Evolutionary conservation across 306 rosid species (phyloP).

Genomic region (Prunus mongolica): DNA sequence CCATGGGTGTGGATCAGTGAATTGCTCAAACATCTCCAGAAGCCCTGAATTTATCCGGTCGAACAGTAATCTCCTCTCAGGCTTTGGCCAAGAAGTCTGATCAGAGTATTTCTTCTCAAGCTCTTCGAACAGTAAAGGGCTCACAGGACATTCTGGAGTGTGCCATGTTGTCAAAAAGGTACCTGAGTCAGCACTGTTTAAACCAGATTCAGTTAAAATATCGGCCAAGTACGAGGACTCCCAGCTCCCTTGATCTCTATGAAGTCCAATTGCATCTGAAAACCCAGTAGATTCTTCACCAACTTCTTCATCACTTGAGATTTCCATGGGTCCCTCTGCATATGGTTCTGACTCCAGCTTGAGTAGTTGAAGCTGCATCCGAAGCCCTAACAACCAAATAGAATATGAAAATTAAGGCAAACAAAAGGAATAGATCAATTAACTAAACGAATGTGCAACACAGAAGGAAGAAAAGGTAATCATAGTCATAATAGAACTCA

Average conservation of each 20-base stretch:
- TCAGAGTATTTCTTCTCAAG: constrained; percentile 61
- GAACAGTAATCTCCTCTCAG: constrained; percentile 72
- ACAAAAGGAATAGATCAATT: neutral
- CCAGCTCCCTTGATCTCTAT: constrained; percentile 53
- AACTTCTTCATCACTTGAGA: constrained; percentile 75
- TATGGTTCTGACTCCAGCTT: constrained; percentile 71
- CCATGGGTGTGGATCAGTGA: constrained; percentile 53
- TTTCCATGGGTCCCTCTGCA: constrained; percentile 51
- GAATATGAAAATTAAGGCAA: constrained; percentile 10
- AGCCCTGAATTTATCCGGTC: constrained; percentile 69
- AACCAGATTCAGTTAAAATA: constrained; percentile 51
- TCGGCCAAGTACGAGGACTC: constrained; percentile 56
- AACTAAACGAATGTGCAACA: neutral
- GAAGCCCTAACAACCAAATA: constrained; percentile 57
- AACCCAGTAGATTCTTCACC: constrained; percentile 38
- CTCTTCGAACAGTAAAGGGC: constrained; percentile 52
- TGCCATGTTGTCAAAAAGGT: constrained; percentile 43
- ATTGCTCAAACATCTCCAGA: constrained; percentile 46
- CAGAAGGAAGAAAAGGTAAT: neutral
- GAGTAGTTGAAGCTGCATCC: constrained; percentile 90
- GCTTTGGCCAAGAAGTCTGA: constrained; percentile 44
- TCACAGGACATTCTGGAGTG: constrained; percentile 64
- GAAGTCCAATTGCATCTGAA: constrained; percentile 22
- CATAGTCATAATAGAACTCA: neutral
- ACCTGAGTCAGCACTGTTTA: constrained; percentile 36